Evolutionary conservation across 257 asterid genomes (phyloP), one percentile per base, ranked within the genome.

Genomic region (Gentiana dahurica): DNA sequence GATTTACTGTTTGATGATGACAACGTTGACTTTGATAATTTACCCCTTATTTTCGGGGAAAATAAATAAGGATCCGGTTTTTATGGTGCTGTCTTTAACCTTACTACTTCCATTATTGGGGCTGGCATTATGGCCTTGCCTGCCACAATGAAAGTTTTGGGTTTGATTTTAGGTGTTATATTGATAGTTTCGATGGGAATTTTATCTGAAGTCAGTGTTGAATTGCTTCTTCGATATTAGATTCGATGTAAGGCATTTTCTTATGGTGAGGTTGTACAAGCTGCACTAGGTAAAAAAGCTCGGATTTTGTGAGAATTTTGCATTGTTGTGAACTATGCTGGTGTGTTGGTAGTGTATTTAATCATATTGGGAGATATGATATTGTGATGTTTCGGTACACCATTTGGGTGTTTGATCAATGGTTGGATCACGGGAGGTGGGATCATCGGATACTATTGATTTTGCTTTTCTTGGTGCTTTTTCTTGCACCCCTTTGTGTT

Each of bases 81-180:
- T 47, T 71, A 67, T 72, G 93, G 95, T 36, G 98, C 98, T 56
- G 94, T 92, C 43, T 92, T 88, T 53, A 92, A 92, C 73, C 97
- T 92, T 71, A 83, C 98, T 10, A 92, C 98, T 1, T 71, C 94
- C 3, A 72, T 92, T 50, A 77, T 92, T 49, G 98, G 98, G 59
- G 98, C 98, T 35, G 98, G 98, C 58, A 84, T 92, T 61, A 92
- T 92, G 98, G 97, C 98, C 64, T 67, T 92, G 68, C 97, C 98
- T 3, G 97, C 97, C 47, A 76, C 98, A 0, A 85, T 88, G 97
- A 88, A 88, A 63, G 94, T 92, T 60, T 62, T 92, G 71, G 98
- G 98, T 10, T 51, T 92, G 34, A 73, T 65, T 65, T 41, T 80
- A 57, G 98, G 98, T 13, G 63, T 85, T 56, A 54, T 83, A 34